Evolutionary conservation across 176 grass and related monocot species (phyloP), one percentile per base, ranked within the genome.

Genomic region (Oryza longistaminata): DNA sequence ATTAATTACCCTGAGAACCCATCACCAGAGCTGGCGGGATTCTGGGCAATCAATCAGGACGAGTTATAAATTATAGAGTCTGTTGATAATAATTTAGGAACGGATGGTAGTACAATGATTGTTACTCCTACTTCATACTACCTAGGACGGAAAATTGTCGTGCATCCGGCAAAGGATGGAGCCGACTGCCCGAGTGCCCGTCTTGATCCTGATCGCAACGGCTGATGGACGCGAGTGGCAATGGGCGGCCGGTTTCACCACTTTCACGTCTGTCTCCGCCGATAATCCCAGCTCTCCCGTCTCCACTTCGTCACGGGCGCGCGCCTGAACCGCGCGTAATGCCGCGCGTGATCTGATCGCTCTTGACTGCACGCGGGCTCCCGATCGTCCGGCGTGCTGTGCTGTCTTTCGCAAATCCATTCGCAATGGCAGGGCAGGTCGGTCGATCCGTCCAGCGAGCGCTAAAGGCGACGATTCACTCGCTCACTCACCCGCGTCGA

Each of bases 401-500:
- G 49, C 14, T 15, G 14, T 52, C 5, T 14, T 16, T 52, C 14
- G 46, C 46, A 49, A 49, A 49, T 49, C 4, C 46, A 49, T 49
- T 49, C 46, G 46, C 46, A 14, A 49, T 49, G 46, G 46, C 11
- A 11, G 10, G 45, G 45, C 11, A 11, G 11, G 46, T 49, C 46
- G 49, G 5, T 52, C 4, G 49, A 52, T 50, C 16, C 27, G 16
- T 52, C 9, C 29, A 22, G 50, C 61, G 5, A 11, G 46, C 44
- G 50, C 62, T 60, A 81, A 60, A 6, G 78, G 19, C 17, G 42
- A 43, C 42, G 42, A 43, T 43, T 43, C 42, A 43, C n/a, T 43
- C 42, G 9, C n/a, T 45, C 31, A n/a, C n/a, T n/a, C n/a, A 22
- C 24, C 6, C 81, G 31, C 78, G 81, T 88, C 87, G 43, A 88